These are phyloP conservation scores for Lasiosphaeris hirsuta DNA, from an alignment of 495 filamentous ascomycete genomes.

Conservation along the genomic window DNA sequence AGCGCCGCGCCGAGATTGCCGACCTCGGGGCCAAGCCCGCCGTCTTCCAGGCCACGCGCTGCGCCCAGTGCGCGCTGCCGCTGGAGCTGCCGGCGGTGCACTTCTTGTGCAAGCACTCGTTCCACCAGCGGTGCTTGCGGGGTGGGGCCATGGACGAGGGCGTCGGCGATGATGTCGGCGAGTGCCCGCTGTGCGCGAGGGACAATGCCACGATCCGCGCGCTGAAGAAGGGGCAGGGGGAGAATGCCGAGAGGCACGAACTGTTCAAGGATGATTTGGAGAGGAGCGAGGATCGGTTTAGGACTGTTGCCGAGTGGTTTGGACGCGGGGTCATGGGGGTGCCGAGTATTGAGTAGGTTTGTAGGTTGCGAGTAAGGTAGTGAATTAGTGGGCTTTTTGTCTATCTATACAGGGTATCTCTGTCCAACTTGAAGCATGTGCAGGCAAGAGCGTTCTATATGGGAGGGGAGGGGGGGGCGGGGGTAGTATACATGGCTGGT, in stretches of 20 bases:
- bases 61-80: constrained; percentile 67
- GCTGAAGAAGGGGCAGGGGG: constrained; percentile 80
- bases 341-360: constrained; percentile 31
- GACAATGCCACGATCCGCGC: constrained; percentile 83
- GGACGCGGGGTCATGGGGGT: constrained; percentile 82
- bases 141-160: constrained; percentile 32
- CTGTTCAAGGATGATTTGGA: constrained; percentile 78
- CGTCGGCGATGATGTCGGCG: constrained; percentile 58
- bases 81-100: constrained; percentile 88
- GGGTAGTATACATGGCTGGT: neutral
- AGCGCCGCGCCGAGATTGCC: constrained; percentile 71
- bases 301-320: constrained; percentile 89
- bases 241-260: constrained; percentile 84
- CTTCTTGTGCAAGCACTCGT: constrained; percentile 94
- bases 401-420: neutral
- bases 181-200: constrained; percentile 80
- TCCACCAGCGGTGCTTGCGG: constrained; percentile 81
- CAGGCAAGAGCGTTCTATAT: neutral
- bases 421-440: neutral
- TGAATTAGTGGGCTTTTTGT: neutral
- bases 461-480: too few relatives aligned
- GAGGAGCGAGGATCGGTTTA: constrained; percentile 80
- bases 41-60: constrained; percentile 87
- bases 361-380: neutral
- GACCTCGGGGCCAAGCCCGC: constrained; percentile 73